Conservation (phyloP, 2,329 filamentous ascomycete genomes). For the Xylaria sp. region DNA sequence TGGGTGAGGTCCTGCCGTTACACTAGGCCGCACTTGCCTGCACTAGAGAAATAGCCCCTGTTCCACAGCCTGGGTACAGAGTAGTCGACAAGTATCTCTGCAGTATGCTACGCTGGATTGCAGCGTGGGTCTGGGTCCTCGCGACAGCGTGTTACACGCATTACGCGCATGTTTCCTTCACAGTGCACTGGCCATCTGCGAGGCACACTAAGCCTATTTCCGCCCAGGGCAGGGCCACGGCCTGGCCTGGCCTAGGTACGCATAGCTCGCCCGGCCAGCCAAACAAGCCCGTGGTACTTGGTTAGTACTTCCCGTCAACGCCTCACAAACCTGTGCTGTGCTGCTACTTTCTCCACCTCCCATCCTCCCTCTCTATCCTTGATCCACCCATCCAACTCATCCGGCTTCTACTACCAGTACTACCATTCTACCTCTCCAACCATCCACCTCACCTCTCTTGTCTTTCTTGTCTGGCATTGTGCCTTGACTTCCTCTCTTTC, state of each 20-base stretch:
- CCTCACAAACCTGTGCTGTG: constrained; percentile 37
- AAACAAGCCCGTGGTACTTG: constrained; percentile 31
- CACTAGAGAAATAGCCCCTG: constrained; percentile 21
- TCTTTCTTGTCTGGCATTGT: constrained; percentile 36
- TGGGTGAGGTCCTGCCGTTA: constrained; percentile 13
- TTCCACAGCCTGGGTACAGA: constrained; percentile 19
- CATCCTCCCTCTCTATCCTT: constrained; percentile 40
- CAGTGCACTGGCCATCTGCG: constrained; percentile 28
- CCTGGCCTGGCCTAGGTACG: constrained; percentile 22
- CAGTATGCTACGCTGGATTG: constrained; percentile 3
- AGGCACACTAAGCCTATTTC: constrained; percentile 17
- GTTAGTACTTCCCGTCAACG: constrained; percentile 34
- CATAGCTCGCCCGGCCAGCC: constrained; percentile 22
- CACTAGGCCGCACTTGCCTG: constrained; percentile 7
- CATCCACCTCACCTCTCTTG: constrained; percentile 35
- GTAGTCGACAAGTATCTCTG: constrained; percentile 23
- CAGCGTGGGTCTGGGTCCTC: background rate
- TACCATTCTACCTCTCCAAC: constrained; percentile 30
- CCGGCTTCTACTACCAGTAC: constrained; percentile 34
- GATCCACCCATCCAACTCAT: constrained; percentile 41
- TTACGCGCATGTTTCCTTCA: constrained; percentile 26
- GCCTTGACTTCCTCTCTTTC: constrained; percentile 46
- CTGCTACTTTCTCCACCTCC: constrained; percentile 39
- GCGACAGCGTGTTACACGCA: constrained; percentile 35
- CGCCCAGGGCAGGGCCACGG: constrained; percentile 10